Conservation (phyloP, 768 basidiomycete genomes). For the Amanita pallidorosea region DNA sequence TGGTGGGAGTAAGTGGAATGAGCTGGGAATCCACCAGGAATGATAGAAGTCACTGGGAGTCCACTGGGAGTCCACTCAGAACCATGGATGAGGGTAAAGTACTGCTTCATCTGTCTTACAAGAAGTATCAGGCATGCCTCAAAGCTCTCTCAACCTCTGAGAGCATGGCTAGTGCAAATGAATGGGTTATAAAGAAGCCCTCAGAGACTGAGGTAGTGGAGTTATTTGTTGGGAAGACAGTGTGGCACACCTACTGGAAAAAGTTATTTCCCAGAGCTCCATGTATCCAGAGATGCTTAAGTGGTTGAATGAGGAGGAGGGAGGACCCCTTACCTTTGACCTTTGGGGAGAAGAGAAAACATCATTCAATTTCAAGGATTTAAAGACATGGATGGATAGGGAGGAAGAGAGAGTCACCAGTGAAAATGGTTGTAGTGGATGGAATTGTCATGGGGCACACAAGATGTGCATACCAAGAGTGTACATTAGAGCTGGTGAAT, state of each 20-base stretch:
- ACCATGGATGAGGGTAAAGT: too few relatives aligned
- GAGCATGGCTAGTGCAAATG: background rate
- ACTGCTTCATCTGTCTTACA: too few relatives aligned
- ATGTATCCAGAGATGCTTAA: background rate
- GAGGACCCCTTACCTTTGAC: background rate
- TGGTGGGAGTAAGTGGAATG: too few relatives aligned
- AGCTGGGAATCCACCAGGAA: too few relatives aligned
- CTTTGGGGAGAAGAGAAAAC: background rate
- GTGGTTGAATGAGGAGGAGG: constrained; percentile 1
- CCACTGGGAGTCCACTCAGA: too few relatives aligned
- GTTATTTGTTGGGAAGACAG: background rate
- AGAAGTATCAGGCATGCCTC: too few relatives aligned
- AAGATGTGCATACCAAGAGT: too few relatives aligned
- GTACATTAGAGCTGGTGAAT: too few relatives aligned
- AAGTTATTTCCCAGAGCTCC: background rate
- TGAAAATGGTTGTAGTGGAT: too few relatives aligned
- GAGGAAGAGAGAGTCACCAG: background rate
- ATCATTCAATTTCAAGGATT: background rate
- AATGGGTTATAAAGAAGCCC: background rate
- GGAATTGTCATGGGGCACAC: too few relatives aligned
- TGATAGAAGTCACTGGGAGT: too few relatives aligned
- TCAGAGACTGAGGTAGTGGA: background rate
- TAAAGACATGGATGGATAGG: background rate
- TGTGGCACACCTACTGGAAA: background rate
- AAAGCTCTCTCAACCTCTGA: background rate